phyloP scores from a whole-genome alignment of 495 filamentous ascomycete species.

The Arthonia radiata region DNA sequence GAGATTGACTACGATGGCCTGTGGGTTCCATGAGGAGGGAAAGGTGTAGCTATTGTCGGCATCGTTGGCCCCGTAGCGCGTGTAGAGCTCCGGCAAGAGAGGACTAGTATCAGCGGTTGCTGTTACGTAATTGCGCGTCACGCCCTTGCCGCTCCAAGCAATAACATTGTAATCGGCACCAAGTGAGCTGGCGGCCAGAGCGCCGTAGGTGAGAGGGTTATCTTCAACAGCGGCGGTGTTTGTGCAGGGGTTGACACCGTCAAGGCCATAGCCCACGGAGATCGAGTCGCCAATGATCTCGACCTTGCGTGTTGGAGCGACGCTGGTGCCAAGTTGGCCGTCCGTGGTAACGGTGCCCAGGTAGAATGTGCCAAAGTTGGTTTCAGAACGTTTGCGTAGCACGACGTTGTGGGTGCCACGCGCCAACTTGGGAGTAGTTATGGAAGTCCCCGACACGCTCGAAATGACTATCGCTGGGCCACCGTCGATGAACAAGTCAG shows the following conservation, averaged over 20 bases:
- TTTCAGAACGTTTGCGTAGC: slow-evolving; percentile 5
- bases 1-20: slow-evolving; percentile 6
- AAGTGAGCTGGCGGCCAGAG: slow-evolving; percentile 2
- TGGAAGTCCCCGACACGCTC: slow-evolving; percentile 2
- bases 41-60: slow-evolving; percentile 6
- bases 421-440: slow-evolving; percentile 2
- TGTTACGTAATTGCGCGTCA: slow-evolving; percentile 5
- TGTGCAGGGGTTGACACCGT: slow-evolving; percentile 4
- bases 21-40: slow-evolving; percentile 1
- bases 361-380: slow-evolving; percentile 3
- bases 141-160: slow-evolving; percentile 6
- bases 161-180: slow-evolving; percentile 6
- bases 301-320: slow-evolving; percentile 2
- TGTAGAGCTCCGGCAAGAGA: slow-evolving; percentile 6
- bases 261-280: slow-evolving; percentile 6
- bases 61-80: slow-evolving; percentile 5
- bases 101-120: slow-evolving; percentile 4
- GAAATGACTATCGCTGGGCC: slow-evolving; percentile 4
- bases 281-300: slow-evolving; percentile 7
- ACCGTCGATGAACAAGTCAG: slow-evolving; percentile 4
- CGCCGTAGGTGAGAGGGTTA: slow-evolving; percentile 5
- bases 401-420: slow-evolving; percentile 4
- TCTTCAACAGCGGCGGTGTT: slow-evolving; percentile 7
- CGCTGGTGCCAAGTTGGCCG: slow-evolving; percentile 1
- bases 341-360: slow-evolving; percentile 4